These are phyloP conservation scores for Arthrobotrys sphaeroides DNA, from an alignment of 2,329 filamentous ascomycete species.

Conservation along the genomic window DNA sequence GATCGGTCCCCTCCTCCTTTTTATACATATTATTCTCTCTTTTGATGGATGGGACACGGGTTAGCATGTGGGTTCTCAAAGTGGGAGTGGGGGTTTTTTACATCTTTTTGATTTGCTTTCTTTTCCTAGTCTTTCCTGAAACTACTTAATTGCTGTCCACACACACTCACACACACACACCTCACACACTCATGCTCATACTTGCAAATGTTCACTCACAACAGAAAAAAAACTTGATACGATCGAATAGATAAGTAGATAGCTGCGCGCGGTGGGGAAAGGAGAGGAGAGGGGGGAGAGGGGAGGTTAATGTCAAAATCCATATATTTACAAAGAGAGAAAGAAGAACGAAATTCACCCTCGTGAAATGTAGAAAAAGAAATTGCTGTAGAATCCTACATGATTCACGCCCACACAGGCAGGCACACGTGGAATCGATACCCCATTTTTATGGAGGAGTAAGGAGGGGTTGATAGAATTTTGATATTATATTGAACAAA, in stretches of 20 bases:
- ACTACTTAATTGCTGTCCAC: slow-evolving; percentile 1
- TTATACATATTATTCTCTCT: slow-evolving; percentile 8
- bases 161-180: not conserved
- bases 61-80: slow-evolving; percentile 4
- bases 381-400: too few species aligned
- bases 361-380: not conserved
- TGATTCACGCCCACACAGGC: too few species aligned
- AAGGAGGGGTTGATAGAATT: too few species aligned
- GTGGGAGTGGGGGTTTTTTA: slow-evolving; percentile 1
- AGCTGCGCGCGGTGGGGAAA: not conserved
- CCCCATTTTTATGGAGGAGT: too few species aligned
- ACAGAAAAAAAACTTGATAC: not conserved
- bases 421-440: too few species aligned
- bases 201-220: not conserved
- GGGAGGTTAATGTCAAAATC: not conserved
- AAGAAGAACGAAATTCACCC: not conserved
- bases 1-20: not conserved
- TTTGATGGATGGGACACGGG: slow-evolving; percentile 18
- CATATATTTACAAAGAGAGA: not conserved
- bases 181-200: not conserved
- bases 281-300: not conserved
- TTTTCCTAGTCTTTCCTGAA: not conserved
- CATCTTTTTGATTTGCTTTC: not conserved
- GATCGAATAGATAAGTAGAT: not conserved
- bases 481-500: not conserved